Conservation (phyloP, 1,284 basidiomycete species). For the Ustilago trichophora region DNA sequence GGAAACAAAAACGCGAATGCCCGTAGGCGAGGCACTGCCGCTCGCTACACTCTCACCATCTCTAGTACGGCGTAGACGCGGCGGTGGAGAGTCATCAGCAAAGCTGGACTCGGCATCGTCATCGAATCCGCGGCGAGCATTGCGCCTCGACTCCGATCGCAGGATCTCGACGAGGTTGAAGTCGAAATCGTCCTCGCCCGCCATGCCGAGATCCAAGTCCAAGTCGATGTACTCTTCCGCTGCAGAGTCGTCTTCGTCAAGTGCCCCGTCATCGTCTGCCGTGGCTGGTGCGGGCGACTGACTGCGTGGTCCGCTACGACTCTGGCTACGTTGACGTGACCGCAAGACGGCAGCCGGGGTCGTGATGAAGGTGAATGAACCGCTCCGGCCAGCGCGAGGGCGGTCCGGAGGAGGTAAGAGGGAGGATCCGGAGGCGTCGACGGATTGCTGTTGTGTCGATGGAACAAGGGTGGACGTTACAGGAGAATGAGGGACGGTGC, state of each 20-base stretch:
- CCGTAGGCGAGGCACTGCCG: constrained; percentile 1
- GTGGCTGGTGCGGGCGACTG: too few relatives aligned
- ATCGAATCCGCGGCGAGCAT: background rate
- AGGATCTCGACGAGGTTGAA: constrained; percentile 36
- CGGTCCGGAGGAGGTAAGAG: constrained; percentile 14
- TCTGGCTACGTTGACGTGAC: constrained; percentile 22
- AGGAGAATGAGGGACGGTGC: constrained; percentile 6
- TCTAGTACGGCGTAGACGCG: background rate
- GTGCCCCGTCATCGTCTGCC: too few relatives aligned
- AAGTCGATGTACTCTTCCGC: constrained; percentile 33
- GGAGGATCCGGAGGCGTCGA: background rate
- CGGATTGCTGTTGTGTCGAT: background rate
- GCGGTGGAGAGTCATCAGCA: background rate
- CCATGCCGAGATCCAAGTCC: constrained; percentile 36
- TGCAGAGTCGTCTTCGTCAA: constrained; percentile 16
- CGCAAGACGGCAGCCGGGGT: constrained; percentile 38
- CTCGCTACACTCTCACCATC: background rate
- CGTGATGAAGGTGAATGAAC: constrained; percentile 37
- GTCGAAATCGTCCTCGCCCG: constrained; percentile 27
- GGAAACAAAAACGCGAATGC: constrained; percentile 24
- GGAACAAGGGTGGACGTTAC: too few relatives aligned
- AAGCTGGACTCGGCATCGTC: too few relatives aligned
- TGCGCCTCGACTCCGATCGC: constrained; percentile 18
- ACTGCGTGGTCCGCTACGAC: constrained; percentile 12
- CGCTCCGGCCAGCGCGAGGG: constrained; percentile 15